Base-by-base conservation (phyloP, 108 stramenopile species). In the Cyclotella kingstonii region DNA sequence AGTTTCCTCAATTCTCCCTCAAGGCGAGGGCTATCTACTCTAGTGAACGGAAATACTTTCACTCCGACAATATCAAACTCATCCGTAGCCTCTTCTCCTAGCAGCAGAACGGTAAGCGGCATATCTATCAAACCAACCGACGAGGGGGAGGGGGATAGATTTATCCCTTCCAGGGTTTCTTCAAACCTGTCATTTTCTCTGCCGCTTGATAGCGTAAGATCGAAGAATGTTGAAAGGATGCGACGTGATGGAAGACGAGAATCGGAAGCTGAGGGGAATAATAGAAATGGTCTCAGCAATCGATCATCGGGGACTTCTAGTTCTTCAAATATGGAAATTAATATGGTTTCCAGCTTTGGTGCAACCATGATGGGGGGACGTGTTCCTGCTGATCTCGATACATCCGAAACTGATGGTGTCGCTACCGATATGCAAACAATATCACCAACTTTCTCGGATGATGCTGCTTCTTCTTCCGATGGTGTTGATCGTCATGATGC, bases 121-220 rank as follows among this genome's bases (percentile, higher is more conserved):
- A 30, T 12, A 27, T 27, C 2, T 14, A 15, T 40, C 39, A 2
- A n/a, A n/a, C n/a, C n/a, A n/a, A n/a, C n/a, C 1, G 33, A 18
- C 8, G 33, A 23, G 33, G 68, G 41, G 25, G 52, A 27, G 39
- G 60, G 59, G 14, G 92, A 93, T 81, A 68, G 92, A 33, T 93
- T 87, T 65, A 89, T 93, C 64, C 88, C 92, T 10, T 86, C 82
- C 4, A 47, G 91, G 46, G 86, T 79, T 2, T 74, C 83, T 0
- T 84, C 83, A 17, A 84, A 81, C 39, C 60, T 89, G 28, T 50
- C 36, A 23, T 49, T 19, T 12, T 19, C 23, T 41, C 30, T 47
- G 23, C 34, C 58, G 0, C 36, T 48, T 8, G 25, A 49, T 17
- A 15, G 9, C 30, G 38, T 22, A 0, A 28, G 41, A 17, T 26